Evolutionary conservation across 2,329 filamentous ascomycete genomes (phyloP).

Genomic region (Neophaeococcomyces aloes): DNA sequence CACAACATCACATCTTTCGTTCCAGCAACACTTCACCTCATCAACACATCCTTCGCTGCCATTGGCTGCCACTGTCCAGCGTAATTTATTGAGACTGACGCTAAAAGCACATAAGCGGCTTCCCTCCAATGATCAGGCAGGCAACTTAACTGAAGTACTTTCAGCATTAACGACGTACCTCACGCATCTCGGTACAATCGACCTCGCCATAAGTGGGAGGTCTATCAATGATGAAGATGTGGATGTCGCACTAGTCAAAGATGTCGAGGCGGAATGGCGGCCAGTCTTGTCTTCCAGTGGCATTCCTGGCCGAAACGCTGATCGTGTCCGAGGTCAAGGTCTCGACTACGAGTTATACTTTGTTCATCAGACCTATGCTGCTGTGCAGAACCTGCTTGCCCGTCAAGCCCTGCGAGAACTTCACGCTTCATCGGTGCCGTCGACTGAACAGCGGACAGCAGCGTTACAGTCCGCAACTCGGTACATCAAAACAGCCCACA

Average conservation of each 20-base stretch:
- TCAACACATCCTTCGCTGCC: constrained; percentile 83
- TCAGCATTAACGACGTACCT: constrained; percentile 65
- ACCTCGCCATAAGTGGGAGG: constrained; percentile 55
- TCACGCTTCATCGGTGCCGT: constrained; percentile 54
- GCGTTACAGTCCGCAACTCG: constrained; percentile 66
- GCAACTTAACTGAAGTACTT: constrained; percentile 60
- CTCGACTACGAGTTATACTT: constrained; percentile 79
- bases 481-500: constrained; percentile 65
- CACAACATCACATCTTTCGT: constrained; percentile 78
- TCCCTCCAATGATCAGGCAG: constrained; percentile 56
- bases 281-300: constrained; percentile 56
- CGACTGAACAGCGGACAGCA: constrained; percentile 54
- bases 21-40: constrained; percentile 65
- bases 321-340: constrained; percentile 59
- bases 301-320: constrained; percentile 53
- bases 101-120: constrained; percentile 86
- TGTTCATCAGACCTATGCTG: constrained; percentile 63
- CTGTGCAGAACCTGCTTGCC: constrained; percentile 61
- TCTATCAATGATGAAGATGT: constrained; percentile 51
- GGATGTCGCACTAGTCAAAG: constrained; percentile 55
- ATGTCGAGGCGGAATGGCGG: constrained; percentile 68
- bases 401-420: constrained; percentile 62
- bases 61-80: constrained; percentile 68
- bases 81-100: constrained; percentile 69
- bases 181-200: constrained; percentile 70